Evolutionary conservation across 1,284 basidiomycete species (phyloP).

Genomic region (Puccinia hordei): DNA sequence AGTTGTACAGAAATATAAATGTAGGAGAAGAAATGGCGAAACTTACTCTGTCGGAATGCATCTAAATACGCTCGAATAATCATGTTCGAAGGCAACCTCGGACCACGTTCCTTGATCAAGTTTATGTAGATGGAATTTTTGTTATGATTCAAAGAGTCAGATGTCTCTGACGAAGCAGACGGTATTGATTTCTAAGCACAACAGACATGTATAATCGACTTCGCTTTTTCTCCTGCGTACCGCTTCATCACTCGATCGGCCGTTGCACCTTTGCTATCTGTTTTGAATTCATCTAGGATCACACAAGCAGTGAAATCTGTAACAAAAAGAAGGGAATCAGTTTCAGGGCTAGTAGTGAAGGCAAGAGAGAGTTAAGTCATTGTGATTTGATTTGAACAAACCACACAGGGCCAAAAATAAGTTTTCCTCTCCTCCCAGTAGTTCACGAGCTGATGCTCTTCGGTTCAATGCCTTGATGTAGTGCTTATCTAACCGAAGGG

Average conservation of each 20-base stretch:
- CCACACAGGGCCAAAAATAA: conserved; percentile 72
- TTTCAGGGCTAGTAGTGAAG: background rate
- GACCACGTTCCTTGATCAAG: conserved; percentile 71
- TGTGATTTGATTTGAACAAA: background rate
- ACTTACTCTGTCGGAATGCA: conserved; percentile 74
- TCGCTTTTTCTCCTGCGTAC: conserved; percentile 72
- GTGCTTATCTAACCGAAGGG: conserved; percentile 77
- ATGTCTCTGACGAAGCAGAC: background rate
- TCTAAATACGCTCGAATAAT: conserved; percentile 96
- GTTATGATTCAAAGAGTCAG: too few species aligned
- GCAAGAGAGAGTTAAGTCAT: background rate
- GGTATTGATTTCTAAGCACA: background rate
- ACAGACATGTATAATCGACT: conserved; percentile 65
- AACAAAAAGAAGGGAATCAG: background rate
- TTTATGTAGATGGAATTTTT: background rate
- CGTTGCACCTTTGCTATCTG: conserved; percentile 73
- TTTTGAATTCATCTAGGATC: conserved; percentile 88
- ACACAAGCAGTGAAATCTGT: conserved; percentile 93
- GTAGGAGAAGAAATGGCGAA: background rate
- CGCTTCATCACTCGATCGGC: conserved; percentile 92
- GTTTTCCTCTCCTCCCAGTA: conserved; percentile 69
- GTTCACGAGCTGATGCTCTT: conserved; percentile 81
- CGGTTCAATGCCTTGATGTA: conserved; percentile 97
- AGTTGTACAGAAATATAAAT: background rate
- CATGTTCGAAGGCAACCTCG: conserved; percentile 81